Evolutionary conservation across 805 yeast species (phyloP), one percentile per base, ranked within the genome.

Genomic region (Zygoascus biomembranicola): DNA sequence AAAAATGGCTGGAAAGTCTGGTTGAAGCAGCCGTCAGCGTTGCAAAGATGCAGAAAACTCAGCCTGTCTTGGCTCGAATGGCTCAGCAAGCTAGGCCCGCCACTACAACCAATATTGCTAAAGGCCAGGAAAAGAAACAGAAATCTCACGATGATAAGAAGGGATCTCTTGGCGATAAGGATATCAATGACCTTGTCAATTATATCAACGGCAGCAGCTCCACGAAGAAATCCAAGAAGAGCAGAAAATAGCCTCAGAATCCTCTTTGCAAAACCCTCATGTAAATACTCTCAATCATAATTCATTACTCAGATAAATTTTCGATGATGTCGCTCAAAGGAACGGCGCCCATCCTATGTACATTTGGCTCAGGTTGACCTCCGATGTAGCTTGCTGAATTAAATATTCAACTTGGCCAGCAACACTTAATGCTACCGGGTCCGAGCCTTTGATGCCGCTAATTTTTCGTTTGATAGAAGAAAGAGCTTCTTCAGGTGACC

Each of bases 321-420:
- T n/a, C 8, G 18, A 14, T 37, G 18, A n/a, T 8, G n/a, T 8
- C 18, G 5, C 23, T 49, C 41, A 82, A 73, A 84, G 75, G 67
- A 84, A 82, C 8, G 94, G 79, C 69, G 81, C 73, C 99, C 99
- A 94, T 2, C 99, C 99, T 26, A 86, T 81, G 68, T 88, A 94
- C 99, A 94, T 92, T 59, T 78, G 85, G 32, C 87, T 76, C 44
- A 94, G 69, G 57, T 84, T 83, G 47, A 82, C 87, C 5, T 73
- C 73, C 1, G 88, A 81, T 0, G 87, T 78, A 0, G 98, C 94
- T 57, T 85, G 87, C 60, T 85, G 88, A 32, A 92, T 86, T 56
- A 94, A 75, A 31, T 86, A 82, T 63, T 94, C 97, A 1, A 90
- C 97, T 63, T 92, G 96, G 0, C 97, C 98, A 46, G 85, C 84